These are phyloP conservation scores for Colletotrichum sp. DNA, from an alignment of 2,329 filamentous ascomycete genomes.

Conservation along the genomic window DNA sequence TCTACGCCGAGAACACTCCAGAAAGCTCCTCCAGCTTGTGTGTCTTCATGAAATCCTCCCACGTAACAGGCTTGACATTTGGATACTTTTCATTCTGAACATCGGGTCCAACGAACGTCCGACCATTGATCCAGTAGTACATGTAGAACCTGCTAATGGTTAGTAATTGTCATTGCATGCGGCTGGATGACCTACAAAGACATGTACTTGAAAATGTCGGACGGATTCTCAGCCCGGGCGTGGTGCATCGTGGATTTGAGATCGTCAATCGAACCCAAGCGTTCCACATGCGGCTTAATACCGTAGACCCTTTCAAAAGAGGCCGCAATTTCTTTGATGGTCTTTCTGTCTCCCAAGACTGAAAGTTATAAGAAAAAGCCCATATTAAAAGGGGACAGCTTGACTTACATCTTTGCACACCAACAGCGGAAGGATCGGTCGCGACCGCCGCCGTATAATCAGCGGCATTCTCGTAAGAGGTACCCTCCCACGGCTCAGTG, in stretches of 20 bases:
- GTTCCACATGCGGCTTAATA: not conserved
- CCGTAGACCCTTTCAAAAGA: not conserved
- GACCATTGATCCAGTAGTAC: not conserved
- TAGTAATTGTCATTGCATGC: not conserved
- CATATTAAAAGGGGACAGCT: not conserved
- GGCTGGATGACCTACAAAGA: not conserved
- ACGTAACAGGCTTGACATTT: not conserved
- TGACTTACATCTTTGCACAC: not conserved
- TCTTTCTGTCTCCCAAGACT: not conserved
- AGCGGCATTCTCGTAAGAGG: constrained; percentile 40
- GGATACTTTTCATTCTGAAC: not conserved
- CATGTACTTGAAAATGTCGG: not conserved
- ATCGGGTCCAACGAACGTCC: not conserved
- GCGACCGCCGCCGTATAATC: constrained; percentile 30
- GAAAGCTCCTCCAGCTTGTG: not conserved
- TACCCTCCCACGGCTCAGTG: constrained; percentile 39
- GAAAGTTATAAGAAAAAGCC: not conserved
- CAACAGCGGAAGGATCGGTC: not conserved
- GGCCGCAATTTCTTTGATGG: not conserved
- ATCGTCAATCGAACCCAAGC: not conserved
- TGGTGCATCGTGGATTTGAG: not conserved
- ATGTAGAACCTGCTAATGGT: not conserved
- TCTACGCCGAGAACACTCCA: not conserved
- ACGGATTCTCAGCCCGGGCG: not conserved
- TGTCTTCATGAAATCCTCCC: not conserved